Percentiles rank a stretch among this genome's conserved stretches.
Conservation (phyloP, 148 eudicot genomes). For the Fallopia convolvulus region DNA sequence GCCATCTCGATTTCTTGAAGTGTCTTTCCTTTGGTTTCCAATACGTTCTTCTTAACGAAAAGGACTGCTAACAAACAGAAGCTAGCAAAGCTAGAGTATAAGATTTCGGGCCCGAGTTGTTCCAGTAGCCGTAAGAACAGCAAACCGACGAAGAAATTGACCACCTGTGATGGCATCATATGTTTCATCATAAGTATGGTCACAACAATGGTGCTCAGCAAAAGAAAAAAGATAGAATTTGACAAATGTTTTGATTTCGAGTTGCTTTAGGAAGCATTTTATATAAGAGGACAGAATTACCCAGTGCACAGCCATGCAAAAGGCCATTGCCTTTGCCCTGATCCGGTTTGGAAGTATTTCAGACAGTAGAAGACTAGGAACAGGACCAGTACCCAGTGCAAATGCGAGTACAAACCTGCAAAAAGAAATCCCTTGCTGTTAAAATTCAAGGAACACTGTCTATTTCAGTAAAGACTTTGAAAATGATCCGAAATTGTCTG, state of each 20-base stretch:
- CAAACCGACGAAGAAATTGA: conserved; percentile 76
- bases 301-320: conserved; percentile 92
- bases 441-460: background rate
- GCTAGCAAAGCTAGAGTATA: conserved; percentile 56
- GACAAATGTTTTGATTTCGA: background rate
- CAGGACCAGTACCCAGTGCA: conserved; percentile 84
- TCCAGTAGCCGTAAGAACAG: conserved; percentile 68
- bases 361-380: conserved; percentile 76
- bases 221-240: no score
- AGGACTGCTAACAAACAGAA: conserved; percentile 56
- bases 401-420: conserved; percentile 70
- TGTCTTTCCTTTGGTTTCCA: conserved; percentile 87
- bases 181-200: background rate
- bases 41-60: conserved; percentile 63
- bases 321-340: conserved; percentile 86
- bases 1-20: conserved; percentile 86
- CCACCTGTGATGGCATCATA: conserved; percentile 39
- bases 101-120: conserved; percentile 55
- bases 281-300: conserved; percentile 26
- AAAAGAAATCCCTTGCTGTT: conserved; percentile 7
- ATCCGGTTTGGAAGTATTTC: conserved; percentile 73
- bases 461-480: background rate
- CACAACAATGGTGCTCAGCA: background rate
- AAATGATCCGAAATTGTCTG: background rate
- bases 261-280: background rate